These are phyloP conservation scores for Phialemoniopsis sp. DNA, from an alignment of 2,329 filamentous ascomycete genomes.

Conservation along the genomic window DNA sequence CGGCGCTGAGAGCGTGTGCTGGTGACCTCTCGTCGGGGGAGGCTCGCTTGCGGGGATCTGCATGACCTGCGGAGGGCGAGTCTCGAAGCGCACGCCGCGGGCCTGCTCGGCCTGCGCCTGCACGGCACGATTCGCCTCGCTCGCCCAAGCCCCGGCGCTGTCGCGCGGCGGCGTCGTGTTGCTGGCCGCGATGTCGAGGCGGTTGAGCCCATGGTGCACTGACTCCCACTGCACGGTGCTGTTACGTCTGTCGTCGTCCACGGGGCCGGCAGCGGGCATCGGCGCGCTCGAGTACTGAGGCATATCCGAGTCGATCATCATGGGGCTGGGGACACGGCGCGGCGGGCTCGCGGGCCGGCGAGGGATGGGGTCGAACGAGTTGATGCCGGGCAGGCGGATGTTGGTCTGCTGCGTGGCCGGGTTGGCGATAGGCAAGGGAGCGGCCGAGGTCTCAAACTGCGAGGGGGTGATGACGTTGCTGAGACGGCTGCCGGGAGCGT, in stretches of 20 bases:
- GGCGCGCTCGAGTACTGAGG: constrained; percentile 26
- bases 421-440: constrained; percentile 31
- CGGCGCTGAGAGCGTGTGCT: constrained; percentile 58
- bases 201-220: constrained; percentile 62
- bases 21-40: constrained; percentile 29
- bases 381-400: constrained; percentile 79
- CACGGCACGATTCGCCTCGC: constrained; percentile 50
- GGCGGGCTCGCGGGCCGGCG: constrained; percentile 59
- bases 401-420: constrained; percentile 47
- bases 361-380: constrained; percentile 80
- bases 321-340: constrained; percentile 66
- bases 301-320: constrained; percentile 63
- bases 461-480: constrained; percentile 71
- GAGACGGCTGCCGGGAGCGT: constrained; percentile 60
- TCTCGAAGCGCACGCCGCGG: constrained; percentile 51
- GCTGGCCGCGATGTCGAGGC: constrained; percentile 59
- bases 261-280: constrained; percentile 21
- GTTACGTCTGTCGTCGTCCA: constrained; percentile 42
- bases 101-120: constrained; percentile 49
- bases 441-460: constrained; percentile 51
- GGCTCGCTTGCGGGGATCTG: constrained; percentile 12
- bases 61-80: constrained; percentile 32
- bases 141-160: constrained; percentile 50
- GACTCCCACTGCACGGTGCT: constrained; percentile 58
- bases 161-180: constrained; percentile 46